Evolutionary conservation across 306 rosid genomes (phyloP), one percentile per base, ranked within the genome.

Genomic region (Acacia acuminata): DNA sequence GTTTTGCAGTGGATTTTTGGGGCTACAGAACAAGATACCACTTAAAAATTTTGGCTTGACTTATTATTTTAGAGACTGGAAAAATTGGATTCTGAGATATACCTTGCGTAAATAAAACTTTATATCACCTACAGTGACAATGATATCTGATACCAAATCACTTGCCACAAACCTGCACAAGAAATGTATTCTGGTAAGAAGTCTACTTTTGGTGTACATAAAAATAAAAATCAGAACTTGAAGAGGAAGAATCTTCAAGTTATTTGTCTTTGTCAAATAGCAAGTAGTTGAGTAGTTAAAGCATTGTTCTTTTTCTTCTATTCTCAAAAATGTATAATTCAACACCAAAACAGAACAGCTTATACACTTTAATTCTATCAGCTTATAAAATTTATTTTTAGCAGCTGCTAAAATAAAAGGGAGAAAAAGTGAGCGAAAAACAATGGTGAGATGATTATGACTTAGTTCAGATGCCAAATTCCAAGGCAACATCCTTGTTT

Each of bases 91-190:
- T 82, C 55, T 67, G 71, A 38, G 53, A 51, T 58, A 50, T 76
- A 91, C 93, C 93, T 91, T 88, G 17, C 88, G 99, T 67, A 96
- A 91, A 86, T 85, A 82, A 82, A 96, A 96, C 88, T 89, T 92
- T 34, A 88, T 89, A 81, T 90, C 94, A 51, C 89, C 97, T 22
- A 94, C 85, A 58, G 47, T 88, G 58, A 96, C 84, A 61, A 87
- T 71, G 72, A 96, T 85, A 68, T 96, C 99, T n/a, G 94, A 83
- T 56, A 89, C 86, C 90, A 96, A 88, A 76, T 96, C 99, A 86
- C 98, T 89, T 20, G 93, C 89, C 72, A 93, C 96, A 82, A 87
- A 96, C 88, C 99, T 96, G 97, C 89, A 84, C 48, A 86, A 50
- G 81, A 79, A 71, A 60, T 42, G 64, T 67, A 79, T 45, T 72